Evolutionary conservation across 768 basidiomycete species (phyloP), one percentile per base, ranked within the genome.

Genomic region (Suillus ampliporus): DNA sequence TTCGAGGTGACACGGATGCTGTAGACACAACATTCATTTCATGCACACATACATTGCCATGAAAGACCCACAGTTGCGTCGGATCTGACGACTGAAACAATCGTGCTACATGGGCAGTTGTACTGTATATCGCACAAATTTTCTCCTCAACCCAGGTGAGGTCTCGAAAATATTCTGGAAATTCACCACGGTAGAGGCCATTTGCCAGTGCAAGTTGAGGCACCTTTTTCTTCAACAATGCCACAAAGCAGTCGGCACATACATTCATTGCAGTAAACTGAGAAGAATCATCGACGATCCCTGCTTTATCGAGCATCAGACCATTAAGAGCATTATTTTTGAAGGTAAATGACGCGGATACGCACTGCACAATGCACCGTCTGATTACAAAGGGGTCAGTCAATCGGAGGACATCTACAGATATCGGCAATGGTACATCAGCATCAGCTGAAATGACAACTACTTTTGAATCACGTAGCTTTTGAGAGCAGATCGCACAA

Each of bases 41-140:
- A 66, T 76, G 72, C 10, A 74, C 70, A 66, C 75, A 77, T 4
- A 73, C 76, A 54, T 77, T 77, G 3, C 76, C 75, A 67, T 74
- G 66, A 47, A 76, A 68, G 0, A 76, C 66, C n/a, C 35, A 47
- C 1, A 75, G 71, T 31, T 68, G 60, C 0, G 21, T 21, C 17
- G 68, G 51, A 61, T 75, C 66, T 3, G 61, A 65, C 0, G 71
- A 74, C 26, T 68, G 44, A 66, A 70, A 71, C 9, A 77, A 26
- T 4, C 70, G 52, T 17, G 69, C 68, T 1, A 76, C 58, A 66
- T 73, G 66, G 5, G 76, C 72, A 41, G 72, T 74, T 9, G 58
- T 67, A 17, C 68, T 41, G 58, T 73, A 71, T 15, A 70, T 54
- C 0, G 72, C 64, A 65, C 76, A 76, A 3, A 66, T 67, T 68